Evolutionary conservation across 768 basidiomycete species (phyloP).

Genomic region (Psilocybe tampanensis): DNA sequence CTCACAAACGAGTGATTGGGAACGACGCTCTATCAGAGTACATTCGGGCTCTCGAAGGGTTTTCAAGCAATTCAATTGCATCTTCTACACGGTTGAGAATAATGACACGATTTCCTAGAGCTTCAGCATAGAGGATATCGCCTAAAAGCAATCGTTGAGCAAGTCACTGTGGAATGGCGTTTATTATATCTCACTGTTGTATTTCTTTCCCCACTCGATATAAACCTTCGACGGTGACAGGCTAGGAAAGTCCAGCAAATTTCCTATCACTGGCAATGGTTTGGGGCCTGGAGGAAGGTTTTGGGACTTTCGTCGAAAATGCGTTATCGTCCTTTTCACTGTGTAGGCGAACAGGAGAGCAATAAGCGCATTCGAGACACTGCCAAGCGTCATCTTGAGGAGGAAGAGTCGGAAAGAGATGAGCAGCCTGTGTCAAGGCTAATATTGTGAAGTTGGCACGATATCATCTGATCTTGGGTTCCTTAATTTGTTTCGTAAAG

Average conservation of each 20-base stretch:
- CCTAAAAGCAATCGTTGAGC: slow-evolving; percentile 1
- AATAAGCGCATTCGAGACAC: no score
- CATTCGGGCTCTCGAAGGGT: slow-evolving; percentile 38
- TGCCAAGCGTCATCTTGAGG: no score
- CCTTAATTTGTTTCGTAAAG: no score
- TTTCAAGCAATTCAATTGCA: slow-evolving; percentile 30
- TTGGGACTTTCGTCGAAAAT: no score
- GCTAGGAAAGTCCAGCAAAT: slow-evolving; percentile 18
- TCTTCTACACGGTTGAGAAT: slow-evolving; percentile 26
- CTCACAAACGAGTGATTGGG: slow-evolving; percentile 9
- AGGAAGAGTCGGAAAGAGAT: no score
- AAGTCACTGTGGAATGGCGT: no score
- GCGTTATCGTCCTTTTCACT: no score
- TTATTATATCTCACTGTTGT: slow-evolving; percentile 14
- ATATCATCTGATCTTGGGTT: no score
- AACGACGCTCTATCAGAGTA: slow-evolving; percentile 47
- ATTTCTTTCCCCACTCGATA: slow-evolving; percentile 17
- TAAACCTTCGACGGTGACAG: slow-evolving; percentile 7
- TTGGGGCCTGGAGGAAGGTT: slow-evolving; percentile 23
- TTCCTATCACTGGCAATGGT: slow-evolving; percentile 29
- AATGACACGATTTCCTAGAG: slow-evolving; percentile 23
- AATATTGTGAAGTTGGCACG: no score
- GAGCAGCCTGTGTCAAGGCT: no score
- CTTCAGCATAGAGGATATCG: slow-evolving; percentile 22
- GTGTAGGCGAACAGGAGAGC: no score